phyloP scores from a whole-genome alignment of 2,329 filamentous ascomycete species.

The Metarhizium sp. region DNA sequence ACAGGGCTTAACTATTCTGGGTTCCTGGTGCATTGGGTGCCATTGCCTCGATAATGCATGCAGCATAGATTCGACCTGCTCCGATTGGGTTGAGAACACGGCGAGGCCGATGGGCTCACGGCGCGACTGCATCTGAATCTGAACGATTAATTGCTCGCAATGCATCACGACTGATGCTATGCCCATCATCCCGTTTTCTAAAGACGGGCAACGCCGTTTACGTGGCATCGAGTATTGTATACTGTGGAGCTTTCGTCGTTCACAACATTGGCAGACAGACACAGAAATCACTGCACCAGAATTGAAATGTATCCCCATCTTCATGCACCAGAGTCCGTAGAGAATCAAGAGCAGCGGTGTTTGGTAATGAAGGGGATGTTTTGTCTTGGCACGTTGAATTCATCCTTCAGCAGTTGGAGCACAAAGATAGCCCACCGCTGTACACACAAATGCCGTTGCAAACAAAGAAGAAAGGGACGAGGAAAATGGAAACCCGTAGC shows the following conservation, averaged over 20 bases:
- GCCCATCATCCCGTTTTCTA: no score
- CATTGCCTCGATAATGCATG: not conserved
- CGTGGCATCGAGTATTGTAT: no score
- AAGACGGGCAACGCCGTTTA: no score
- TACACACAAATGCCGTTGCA: constrained; percentile 49
- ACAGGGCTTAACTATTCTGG: not conserved
- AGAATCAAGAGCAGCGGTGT: constrained; percentile 34
- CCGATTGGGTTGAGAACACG: no score
- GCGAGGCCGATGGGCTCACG: no score
- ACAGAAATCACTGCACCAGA: not conserved
- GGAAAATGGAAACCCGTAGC: not conserved
- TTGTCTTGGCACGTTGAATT: constrained; percentile 45
- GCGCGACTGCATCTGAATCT: no score
- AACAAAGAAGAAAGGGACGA: not conserved
- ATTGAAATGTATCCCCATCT: constrained; percentile 38
- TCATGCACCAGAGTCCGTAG: constrained; percentile 44
- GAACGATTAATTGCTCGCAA: no score
- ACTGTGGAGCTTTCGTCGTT: no score
- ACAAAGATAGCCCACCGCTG: constrained; percentile 42
- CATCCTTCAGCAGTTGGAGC: constrained; percentile 48
- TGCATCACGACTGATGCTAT: no score
- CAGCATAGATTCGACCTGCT: not conserved
- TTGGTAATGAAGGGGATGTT: constrained; percentile 47
- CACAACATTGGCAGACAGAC: not conserved
- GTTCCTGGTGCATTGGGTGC: not conserved